Base-by-base conservation (phyloP, 2,329 filamentous ascomycete genomes). In the Aspergillus amoenus region DNA sequence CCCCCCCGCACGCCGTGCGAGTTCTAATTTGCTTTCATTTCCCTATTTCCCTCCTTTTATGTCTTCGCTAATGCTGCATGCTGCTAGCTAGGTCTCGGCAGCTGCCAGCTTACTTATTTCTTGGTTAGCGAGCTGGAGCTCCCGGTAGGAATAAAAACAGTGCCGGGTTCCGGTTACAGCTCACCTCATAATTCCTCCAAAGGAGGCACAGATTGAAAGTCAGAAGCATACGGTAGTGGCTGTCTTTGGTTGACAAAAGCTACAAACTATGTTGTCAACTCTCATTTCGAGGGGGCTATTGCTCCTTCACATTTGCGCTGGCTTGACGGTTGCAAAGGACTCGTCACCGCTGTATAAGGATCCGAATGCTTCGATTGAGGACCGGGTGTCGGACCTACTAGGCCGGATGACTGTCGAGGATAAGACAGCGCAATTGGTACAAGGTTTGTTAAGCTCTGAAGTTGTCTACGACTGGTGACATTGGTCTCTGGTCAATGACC, bases 351-450 rank as follows among this genome's bases (percentile, higher is more conserved):
- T 67, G 1, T 90, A 89, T 79, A 89, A 88, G 68, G 78, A 90
- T 68, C 76, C 86, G 5, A 78, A 78, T 55, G 83, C 85, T 5
- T 75, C 84, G 7, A 77, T 90, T 13, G 84, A 89, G 51, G 82
- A 82, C 49, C 81, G 89, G 58, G 82, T 91, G 11, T 71, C 82
- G 9, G 88, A 91, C 69, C 80, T 92, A 5, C 74, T 92, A 52
- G 82, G 82, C 12, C 83, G 86, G 22, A 92, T 92, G 89, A 90
- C 86, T 0, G 82, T 90, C 54, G 80, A 88, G 66, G 89, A 92
- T 58, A 92, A 92, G 75, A 82, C 84, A 44, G 81, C 86, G 1
- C 89, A 91, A 69, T 77, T 88, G 63, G 79, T 88, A 27, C 86
- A 88, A 68, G 85, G 71, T 73, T 56, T 24, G 52, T 41, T 30